A percentile compares a stretch with the other conserved stretches of the same genome.
phyloP scores from a whole-genome alignment of 2,329 filamentous ascomycete species.

The Xylaria sp. region DNA sequence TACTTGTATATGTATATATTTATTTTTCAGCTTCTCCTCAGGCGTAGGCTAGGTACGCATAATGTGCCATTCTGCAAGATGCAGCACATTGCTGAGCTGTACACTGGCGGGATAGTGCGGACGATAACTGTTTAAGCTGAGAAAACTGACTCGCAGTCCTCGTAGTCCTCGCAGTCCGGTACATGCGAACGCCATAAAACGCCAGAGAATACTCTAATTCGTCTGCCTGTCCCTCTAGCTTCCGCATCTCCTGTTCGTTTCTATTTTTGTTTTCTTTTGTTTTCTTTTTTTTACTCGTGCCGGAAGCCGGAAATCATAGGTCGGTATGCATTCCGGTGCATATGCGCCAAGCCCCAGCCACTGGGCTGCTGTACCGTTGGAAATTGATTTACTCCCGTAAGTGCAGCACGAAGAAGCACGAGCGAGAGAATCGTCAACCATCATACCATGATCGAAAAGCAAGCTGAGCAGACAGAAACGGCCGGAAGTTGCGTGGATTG shows the following conservation, averaged over 20 bases:
- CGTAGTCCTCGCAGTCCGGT: conserved; percentile 29
- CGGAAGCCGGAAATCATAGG: conserved; percentile 36
- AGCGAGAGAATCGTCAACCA: background rate
- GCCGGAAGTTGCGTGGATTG: conserved; percentile 14
- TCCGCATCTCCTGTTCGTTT: conserved; percentile 7
- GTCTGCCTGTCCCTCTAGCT: background rate
- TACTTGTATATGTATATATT: too few species aligned
- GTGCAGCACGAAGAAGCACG: conserved; percentile 10
- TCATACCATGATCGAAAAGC: conserved; percentile 14
- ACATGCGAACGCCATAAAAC: background rate
- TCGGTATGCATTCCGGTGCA: conserved; percentile 35
- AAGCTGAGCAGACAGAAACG: conserved; percentile 19
- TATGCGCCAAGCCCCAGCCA: conserved; percentile 36
- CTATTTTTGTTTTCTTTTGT: background rate
- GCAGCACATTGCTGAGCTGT: background rate
- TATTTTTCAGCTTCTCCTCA: conserved; percentile 23
- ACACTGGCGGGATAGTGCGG: conserved; percentile 3
- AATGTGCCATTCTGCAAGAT: conserved; percentile 3
- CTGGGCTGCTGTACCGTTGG: conserved; percentile 20
- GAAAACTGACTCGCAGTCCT: conserved; percentile 21
- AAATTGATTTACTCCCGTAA: conserved; percentile 13
- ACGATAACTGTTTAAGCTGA: conserved; percentile 19
- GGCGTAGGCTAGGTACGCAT: conserved; percentile 6
- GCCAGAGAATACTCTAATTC: background rate
- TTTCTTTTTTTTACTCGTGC: conserved; percentile 16